These are phyloP conservation scores for Fragaria vesca DNA, from an alignment of 306 rosid genomes.

Conservation along the genomic window DNA sequence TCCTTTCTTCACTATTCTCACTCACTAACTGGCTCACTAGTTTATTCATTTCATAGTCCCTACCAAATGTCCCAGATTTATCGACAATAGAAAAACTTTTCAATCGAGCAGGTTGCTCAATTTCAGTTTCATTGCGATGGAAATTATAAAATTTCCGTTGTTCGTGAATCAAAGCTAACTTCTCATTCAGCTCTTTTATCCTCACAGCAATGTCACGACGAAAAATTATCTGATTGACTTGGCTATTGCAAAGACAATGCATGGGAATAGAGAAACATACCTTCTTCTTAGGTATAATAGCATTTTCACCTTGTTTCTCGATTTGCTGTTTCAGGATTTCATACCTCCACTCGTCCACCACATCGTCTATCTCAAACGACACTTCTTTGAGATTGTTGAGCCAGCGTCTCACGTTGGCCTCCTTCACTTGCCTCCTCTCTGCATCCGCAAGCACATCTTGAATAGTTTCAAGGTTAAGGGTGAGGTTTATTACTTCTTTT, in stretches of 20 bases:
- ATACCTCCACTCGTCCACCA: not conserved
- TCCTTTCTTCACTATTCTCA: not conserved
- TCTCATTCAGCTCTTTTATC: not conserved
- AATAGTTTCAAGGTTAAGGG: not conserved
- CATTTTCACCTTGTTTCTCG: not conserved
- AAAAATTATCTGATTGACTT: not conserved
- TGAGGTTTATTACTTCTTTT: not conserved
- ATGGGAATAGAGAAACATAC: not conserved
- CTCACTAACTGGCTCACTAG: not conserved
- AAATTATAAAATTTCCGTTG: not conserved
- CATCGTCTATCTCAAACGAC: not conserved
- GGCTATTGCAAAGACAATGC: not conserved
- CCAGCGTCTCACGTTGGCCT: not conserved
- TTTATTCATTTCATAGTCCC: not conserved
- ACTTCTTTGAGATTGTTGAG: not conserved
- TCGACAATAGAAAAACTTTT: not conserved
- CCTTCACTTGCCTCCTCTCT: not conserved
- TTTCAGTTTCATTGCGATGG: not conserved
- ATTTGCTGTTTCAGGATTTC: not conserved
- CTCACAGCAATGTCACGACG: conserved; percentile 5
- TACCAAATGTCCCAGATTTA: not conserved
- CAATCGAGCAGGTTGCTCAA: not conserved
- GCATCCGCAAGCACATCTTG: not conserved
- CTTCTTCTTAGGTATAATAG: not conserved
- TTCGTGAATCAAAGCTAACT: not conserved